Conservation (phyloP, 768 basidiomycete genomes). For the Sarcomyxa edulis region DNA sequence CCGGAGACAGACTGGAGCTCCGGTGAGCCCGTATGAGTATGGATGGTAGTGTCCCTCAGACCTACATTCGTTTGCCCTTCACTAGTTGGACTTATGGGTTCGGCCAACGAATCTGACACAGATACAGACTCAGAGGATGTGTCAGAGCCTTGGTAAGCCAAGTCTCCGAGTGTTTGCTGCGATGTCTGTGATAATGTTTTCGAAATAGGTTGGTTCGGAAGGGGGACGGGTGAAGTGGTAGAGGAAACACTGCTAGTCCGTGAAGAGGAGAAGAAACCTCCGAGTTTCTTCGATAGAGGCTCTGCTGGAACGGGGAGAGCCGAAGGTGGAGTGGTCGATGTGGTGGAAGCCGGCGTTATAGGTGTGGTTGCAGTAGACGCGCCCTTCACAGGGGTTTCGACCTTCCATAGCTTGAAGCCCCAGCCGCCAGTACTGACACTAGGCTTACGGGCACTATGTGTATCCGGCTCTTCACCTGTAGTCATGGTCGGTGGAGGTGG, state of each 20-base stretch:
- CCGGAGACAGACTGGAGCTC: too few species aligned
- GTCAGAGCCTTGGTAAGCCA: constrained; percentile 51
- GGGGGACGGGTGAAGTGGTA: constrained; percentile 17
- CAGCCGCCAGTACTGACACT: constrained; percentile 36
- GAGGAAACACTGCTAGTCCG: constrained; percentile 53
- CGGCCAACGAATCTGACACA: constrained; percentile 46
- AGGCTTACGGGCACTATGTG: constrained; percentile 22
- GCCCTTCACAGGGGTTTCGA: constrained; percentile 25
- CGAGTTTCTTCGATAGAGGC: constrained; percentile 60
- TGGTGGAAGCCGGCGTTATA: constrained; percentile 9
- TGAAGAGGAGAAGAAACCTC: constrained; percentile 65
- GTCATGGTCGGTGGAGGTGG: constrained; percentile 37
- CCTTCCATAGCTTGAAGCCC: constrained; percentile 71
- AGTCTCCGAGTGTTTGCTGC: constrained; percentile 24
- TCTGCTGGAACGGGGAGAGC: constrained; percentile 24
- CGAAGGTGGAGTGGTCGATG: constrained; percentile 1
- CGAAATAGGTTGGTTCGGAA: constrained; percentile 10
- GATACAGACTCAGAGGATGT: constrained; percentile 54
- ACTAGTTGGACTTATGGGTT: constrained; percentile 50
- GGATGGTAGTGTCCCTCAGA: too few species aligned
- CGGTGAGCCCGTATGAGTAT: too few species aligned
- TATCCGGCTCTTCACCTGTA: constrained; percentile 29
- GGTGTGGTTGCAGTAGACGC: constrained; percentile 21
- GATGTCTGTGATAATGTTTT: constrained; percentile 23
- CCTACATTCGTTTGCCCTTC: neutral